Base-by-base conservation (phyloP, 805 yeast species). In the Torulaspora microellipsoides region DNA sequence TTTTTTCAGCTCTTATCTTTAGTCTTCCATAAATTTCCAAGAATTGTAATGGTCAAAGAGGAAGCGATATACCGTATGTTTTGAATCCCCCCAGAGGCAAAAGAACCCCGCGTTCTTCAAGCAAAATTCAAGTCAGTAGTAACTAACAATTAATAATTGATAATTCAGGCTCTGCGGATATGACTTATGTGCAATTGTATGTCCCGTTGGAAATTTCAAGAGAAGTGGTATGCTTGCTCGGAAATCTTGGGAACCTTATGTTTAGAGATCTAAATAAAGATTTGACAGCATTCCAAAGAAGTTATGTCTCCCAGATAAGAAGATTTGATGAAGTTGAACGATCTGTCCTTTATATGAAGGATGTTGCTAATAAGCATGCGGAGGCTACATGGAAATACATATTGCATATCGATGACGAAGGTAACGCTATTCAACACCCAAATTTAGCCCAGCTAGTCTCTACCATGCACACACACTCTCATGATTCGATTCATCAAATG, bases 181-280 rank as follows among this genome's bases (percentile, higher is more conserved):
- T 93, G 97, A 82, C 95, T 28, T 80, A 89, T 60, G 90, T 90
- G 37, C 96, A 93, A 68, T 72, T 93, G 53, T 93, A 88, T 65
- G 80, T 93, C 42, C 91, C 98, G 4, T 46, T 58, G 38, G 99
- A 93, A 65, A 81, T 84, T 31, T 79, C 95, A 2, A 73, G 97
- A 52, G 95, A 89, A 42, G 78, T 87, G 33, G 82, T 89, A 14
- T 78, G 87, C 45, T 77, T 85, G 28, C 72, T 93, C 13, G 99
- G 99, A 2, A 89, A 86, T 49, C 70, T 89, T 60, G 93, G 95
- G 27, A 71, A 79, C 47, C 73, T 93, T 27, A 96, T 93, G 67
- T 86, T 93, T 64, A 73, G 95, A 38, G 99, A 93, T 64, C 71
- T 88, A 67, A 93, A 93, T 67, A 70, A 80, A 45, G 80, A 81